phyloP scores from a whole-genome alignment of 768 basidiomycete species.

The Gyrodon lividus region DNA sequence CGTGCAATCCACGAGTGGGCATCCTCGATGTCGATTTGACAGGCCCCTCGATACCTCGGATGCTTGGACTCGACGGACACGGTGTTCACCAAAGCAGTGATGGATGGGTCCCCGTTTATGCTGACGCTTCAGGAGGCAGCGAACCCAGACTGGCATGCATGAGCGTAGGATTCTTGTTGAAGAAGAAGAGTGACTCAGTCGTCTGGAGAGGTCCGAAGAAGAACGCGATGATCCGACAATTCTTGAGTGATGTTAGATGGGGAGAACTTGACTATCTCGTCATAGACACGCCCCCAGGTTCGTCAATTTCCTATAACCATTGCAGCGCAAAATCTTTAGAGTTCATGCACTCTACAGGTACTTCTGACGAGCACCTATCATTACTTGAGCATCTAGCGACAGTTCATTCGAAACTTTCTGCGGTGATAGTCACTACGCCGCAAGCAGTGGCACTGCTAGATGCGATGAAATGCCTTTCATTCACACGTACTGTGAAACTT shows the following conservation, averaged over 20 bases:
- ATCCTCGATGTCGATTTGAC: slow-evolving; percentile 93
- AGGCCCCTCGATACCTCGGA: slow-evolving; percentile 91
- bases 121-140: slow-evolving; percentile 56
- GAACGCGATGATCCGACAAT: slow-evolving; percentile 97
- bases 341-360: slow-evolving; percentile 55
- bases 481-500: slow-evolving; percentile 83
- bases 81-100: slow-evolving; percentile 90
- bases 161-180: slow-evolving; percentile 94
- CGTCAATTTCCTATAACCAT: slow-evolving; percentile 22
- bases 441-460: slow-evolving; percentile 96
- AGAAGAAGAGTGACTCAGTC: slow-evolving; percentile 87
- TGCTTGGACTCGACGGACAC: slow-evolving; percentile 87
- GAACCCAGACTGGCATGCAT: slow-evolving; percentile 82
- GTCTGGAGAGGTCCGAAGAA: slow-evolving; percentile 99
- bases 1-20: slow-evolving; percentile 71
- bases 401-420: slow-evolving; percentile 71
- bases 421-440: slow-evolving; percentile 94
- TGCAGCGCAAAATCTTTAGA: slow-evolving; percentile 6
- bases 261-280: slow-evolving; percentile 90
- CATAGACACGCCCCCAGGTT: slow-evolving; percentile 96
- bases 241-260: slow-evolving; percentile 93
- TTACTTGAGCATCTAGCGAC: slow-evolving; percentile 92
- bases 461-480: slow-evolving; percentile 94
- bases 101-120: slow-evolving; percentile 98
- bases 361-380: slow-evolving; percentile 97